Evolutionary conservation across 257 asterid genomes (phyloP).

Genomic region (Solanum acaule): DNA sequence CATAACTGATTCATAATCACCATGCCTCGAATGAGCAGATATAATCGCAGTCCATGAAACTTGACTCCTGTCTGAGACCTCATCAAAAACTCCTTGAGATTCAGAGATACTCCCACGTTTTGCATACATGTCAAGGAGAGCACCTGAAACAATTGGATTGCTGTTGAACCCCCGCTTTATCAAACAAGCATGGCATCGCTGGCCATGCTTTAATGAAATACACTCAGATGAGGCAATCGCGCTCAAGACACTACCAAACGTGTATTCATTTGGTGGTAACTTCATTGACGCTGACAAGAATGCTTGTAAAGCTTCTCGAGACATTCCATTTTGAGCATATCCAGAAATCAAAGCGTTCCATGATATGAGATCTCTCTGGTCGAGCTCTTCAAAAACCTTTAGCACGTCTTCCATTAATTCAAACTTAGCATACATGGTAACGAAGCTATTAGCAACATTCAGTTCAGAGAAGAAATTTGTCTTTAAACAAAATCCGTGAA

Average conservation of each 20-base stretch:
- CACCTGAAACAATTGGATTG: constrained; percentile 55
- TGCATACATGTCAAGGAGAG: constrained; percentile 93
- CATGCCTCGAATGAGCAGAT: constrained; percentile 83
- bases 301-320: constrained; percentile 59
- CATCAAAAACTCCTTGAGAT: constrained; percentile 52
- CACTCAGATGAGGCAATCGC: constrained; percentile 85
- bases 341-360: constrained; percentile 86
- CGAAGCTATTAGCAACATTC: constrained; percentile 69
- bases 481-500: constrained; percentile 59
- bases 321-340: constrained; percentile 60
- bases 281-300: constrained; percentile 39
- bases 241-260: constrained; percentile 74
- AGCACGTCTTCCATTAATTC: constrained; percentile 33
- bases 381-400: constrained; percentile 61
- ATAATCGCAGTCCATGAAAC: constrained; percentile 86
- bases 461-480: constrained; percentile 43
- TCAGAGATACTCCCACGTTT: constrained; percentile 85
- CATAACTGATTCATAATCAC: constrained; percentile 68
- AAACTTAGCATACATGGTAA: constrained; percentile 88
- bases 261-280: constrained; percentile 58
- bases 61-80: constrained; percentile 39
- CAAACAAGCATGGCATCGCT: constrained; percentile 41
- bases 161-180: constrained; percentile 47
- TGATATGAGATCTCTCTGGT: constrained; percentile 43
- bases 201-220: constrained; percentile 68